Percentiles rank a stretch among this genome's conserved stretches.
Conservation (phyloP, 495 filamentous ascomycete species). For the Tuber microsphaerosporum region DNA sequence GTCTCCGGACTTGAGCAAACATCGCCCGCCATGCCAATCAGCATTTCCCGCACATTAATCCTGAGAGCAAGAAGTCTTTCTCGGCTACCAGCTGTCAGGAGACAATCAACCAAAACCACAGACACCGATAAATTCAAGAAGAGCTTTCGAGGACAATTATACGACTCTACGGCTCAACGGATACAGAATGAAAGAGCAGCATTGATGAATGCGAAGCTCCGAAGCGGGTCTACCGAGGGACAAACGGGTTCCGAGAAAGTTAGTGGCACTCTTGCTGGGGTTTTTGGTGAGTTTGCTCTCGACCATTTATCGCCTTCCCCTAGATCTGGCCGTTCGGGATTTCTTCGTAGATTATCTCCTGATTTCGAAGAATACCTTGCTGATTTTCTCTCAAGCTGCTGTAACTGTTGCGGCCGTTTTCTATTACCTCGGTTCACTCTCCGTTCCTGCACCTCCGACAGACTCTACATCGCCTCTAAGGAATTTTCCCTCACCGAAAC, state of each 20-base stretch:
- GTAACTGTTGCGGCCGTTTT: conserved; percentile 55
- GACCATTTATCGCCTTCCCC: neutral
- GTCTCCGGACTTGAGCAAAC: neutral
- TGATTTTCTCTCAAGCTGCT: conserved; percentile 45
- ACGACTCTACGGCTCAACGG: conserved; percentile 70
- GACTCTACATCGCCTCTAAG: conserved; percentile 67
- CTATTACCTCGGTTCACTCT: conserved; percentile 65
- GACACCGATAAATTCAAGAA: conserved; percentile 33
- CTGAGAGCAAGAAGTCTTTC: neutral
- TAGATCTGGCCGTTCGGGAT: neutral
- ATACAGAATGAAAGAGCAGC: conserved; percentile 61
- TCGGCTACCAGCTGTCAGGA: neutral
- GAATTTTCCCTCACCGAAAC: conserved; percentile 54
- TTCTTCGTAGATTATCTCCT: neutral
- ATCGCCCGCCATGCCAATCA: neutral
- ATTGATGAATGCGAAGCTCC: neutral
- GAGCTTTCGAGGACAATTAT: conserved; percentile 79
- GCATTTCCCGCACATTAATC: neutral
- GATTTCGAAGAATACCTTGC: neutral
- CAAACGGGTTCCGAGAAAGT: conserved; percentile 48
- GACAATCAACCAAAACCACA: conserved; percentile 21
- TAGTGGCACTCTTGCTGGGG: conserved; percentile 43
- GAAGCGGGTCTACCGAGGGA: conserved; percentile 43
- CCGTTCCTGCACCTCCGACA: conserved; percentile 53
- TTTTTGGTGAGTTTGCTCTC: conserved; percentile 44